Conservation (phyloP, 768 basidiomycete species). For the Trametes maxima region DNA sequence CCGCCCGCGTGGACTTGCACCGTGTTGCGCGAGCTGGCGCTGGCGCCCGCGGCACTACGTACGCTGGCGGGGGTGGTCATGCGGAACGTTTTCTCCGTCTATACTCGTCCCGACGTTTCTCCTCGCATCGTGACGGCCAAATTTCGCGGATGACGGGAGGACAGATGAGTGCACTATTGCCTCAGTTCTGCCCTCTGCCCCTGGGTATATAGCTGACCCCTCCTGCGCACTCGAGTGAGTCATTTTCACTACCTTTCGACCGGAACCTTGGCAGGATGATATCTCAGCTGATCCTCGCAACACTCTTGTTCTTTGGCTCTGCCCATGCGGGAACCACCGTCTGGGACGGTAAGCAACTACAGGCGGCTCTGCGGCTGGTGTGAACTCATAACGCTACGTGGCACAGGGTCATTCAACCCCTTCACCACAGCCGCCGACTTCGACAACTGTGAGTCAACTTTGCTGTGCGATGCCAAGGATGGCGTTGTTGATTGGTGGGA, state of each 20-base stretch:
- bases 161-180: background rate
- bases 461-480: background rate
- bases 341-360: slow-evolving; percentile 47
- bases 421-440: slow-evolving; percentile 50
- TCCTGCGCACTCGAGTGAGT: background rate
- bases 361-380: too few species aligned
- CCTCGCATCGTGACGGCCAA: slow-evolving; percentile 12
- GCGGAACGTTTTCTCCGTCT: slow-evolving; percentile 15
- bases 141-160: slow-evolving; percentile 8
- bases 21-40: slow-evolving; percentile 27
- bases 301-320: slow-evolving; percentile 28
- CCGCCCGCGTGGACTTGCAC: slow-evolving; percentile 15
- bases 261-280: slow-evolving; percentile 31
- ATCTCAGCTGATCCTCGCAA: slow-evolving; percentile 30
- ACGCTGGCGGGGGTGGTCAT: slow-evolving; percentile 16
- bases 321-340: slow-evolving; percentile 52
- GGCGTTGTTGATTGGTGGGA: background rate
- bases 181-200: background rate
- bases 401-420: slow-evolving; percentile 45
- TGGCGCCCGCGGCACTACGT: background rate
- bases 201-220: slow-evolving; percentile 1
- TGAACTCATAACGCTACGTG: background rate
- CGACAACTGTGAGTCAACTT: slow-evolving; percentile 47
- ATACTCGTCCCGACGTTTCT: slow-evolving; percentile 14
- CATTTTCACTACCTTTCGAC: background rate